Conservation (phyloP, 805 yeast species). For the Lachancea sp. region DNA sequence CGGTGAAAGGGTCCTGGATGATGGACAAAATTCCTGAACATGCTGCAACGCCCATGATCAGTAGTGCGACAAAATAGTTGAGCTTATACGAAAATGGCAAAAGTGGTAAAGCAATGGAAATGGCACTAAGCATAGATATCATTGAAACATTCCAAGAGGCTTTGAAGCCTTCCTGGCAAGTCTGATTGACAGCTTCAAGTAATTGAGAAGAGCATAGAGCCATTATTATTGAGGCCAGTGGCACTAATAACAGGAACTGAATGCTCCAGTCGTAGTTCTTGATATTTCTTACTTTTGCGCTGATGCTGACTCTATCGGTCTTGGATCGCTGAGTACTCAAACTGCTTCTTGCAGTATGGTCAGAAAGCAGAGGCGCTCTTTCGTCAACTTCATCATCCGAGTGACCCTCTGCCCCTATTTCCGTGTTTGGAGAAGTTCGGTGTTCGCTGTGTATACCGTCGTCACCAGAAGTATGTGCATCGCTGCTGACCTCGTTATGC, state of each 20-base stretch:
- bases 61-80: conserved; percentile 43
- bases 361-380: conserved; percentile 30
- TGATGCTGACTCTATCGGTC: not conserved
- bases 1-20: conserved; percentile 53
- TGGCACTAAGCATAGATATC: conserved; percentile 32
- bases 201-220: conserved; percentile 46
- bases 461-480: not conserved
- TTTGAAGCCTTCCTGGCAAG: conserved; percentile 56
- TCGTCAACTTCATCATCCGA: conserved; percentile 19
- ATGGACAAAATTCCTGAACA: conserved; percentile 36
- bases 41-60: conserved; percentile 36
- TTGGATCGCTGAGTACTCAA: conserved; percentile 6
- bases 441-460: too few species aligned
- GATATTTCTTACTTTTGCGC: conserved; percentile 23
- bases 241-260: conserved; percentile 64
- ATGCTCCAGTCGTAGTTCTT: conserved; percentile 75
- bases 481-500: not conserved
- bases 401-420: not conserved
- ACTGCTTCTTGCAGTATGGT: conserved; percentile 13
- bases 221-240: conserved; percentile 52
- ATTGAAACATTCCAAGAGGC: conserved; percentile 38
- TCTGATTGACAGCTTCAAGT: conserved; percentile 60
- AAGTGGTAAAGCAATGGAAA: conserved; percentile 43
- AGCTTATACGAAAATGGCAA: conserved; percentile 66
- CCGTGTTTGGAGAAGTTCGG: not conserved